Evolutionary conservation across 306 rosid genomes (phyloP).

Genomic region (Malus sylvestris): DNA sequence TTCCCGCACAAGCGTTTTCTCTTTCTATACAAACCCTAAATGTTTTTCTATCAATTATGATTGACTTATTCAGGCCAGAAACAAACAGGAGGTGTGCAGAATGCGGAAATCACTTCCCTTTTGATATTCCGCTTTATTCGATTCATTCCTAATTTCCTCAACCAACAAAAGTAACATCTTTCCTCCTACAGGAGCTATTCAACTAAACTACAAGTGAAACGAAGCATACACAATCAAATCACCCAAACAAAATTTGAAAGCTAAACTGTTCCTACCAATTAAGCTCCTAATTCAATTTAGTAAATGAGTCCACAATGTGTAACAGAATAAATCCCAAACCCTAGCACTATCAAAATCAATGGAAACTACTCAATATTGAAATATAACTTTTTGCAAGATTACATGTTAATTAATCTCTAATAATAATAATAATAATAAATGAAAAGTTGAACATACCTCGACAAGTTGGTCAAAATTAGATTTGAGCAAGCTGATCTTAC

Average conservation of each 20-base stretch:
- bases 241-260: background rate
- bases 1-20: background rate
- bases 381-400: background rate
- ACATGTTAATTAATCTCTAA: background rate
- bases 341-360: background rate
- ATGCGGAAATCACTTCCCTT: too few species aligned
- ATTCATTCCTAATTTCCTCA: background rate
- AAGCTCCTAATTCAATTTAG: too few species aligned
- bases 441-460: conserved; percentile 40
- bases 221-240: background rate
- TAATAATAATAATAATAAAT: background rate
- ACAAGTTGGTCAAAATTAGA: conserved; percentile 90
- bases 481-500: conserved; percentile 77
- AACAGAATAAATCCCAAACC: background rate
- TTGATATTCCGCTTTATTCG: background rate
- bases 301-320: background rate
- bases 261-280: background rate
- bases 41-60: too few species aligned
- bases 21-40: too few species aligned
- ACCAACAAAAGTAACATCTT: background rate
- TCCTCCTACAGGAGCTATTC: background rate
- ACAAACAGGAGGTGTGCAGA: background rate
- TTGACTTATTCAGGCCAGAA: too few species aligned
- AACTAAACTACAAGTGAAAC: background rate
- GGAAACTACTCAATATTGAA: background rate